Base-by-base conservation (phyloP, 768 basidiomycete species). In the Coprinopsis marcescibilis region DNA sequence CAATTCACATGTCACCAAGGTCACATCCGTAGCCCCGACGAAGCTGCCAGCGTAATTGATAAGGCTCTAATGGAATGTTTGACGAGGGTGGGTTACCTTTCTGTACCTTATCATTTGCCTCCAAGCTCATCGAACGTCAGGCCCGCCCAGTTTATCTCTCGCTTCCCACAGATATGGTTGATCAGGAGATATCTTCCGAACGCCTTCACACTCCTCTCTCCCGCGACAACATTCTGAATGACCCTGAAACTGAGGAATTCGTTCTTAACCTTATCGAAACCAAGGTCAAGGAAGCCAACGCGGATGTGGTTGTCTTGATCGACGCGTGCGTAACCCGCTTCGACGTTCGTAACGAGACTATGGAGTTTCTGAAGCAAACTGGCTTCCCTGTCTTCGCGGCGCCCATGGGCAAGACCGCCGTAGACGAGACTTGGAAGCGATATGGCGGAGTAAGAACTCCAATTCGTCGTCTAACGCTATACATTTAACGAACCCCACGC, bases 121-220 rank as follows among this genome's bases (percentile, higher is more conserved):
- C 29, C 11, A 45, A 33, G 7, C 32, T 21, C 30, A 26, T 33
- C 12, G 46, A 15, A 27, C 13, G 26, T 13, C 52, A 89, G 78
- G 85, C 83, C 23, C 81, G 89, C 15, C 94, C 94, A 0, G 89
- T 87, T 25, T 98, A 98, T 59, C 65, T 98, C 32, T 77, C 83
- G 27, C 70, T 97, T 10, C 94, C 91, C 1, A 93, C 84, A 4
- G 87, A 97, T 60, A 68, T 95, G 43, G 84, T 85, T 3, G 72
- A 77, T 57, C 66, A 71, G 44, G 77, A 82, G 58, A 81, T 93
- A 14, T 75, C 89, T 0, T 64, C 78, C 4, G 74, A 77, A 32
- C 75, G 77, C 15, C 72, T 96, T 44, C 65, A 74, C 44, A 77
- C 70, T 1, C 81, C 83, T 5, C 70, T 87, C 7, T 69, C 71